Evolutionary conservation across 352 stramenopile species (phyloP).

Genomic region (Pelagophyceae sp.): DNA sequence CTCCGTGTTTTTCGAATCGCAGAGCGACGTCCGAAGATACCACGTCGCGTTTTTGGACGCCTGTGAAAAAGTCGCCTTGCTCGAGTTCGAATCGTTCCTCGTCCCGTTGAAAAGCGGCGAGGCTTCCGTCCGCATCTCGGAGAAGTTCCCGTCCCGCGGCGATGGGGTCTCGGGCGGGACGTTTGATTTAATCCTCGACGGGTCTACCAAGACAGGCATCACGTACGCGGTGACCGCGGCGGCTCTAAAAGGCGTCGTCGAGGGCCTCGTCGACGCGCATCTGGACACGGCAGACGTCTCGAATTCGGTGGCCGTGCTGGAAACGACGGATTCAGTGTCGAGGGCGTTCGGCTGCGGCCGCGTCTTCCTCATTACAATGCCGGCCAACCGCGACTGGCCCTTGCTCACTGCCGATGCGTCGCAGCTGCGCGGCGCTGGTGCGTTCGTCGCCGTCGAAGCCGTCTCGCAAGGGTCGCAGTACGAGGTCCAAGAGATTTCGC

Average conservation of each 20-base stretch:
- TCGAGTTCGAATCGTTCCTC: background rate
- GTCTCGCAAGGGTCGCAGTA: constrained; percentile 5
- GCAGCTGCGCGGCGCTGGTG: background rate
- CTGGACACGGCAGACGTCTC: background rate
- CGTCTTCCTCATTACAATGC: background rate
- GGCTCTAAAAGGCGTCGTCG: background rate
- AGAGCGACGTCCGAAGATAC: background rate
- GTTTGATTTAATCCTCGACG: background rate
- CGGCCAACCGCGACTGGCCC: background rate
- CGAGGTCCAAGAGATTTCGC: background rate
- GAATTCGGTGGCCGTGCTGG: background rate
- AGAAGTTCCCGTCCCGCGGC: background rate
- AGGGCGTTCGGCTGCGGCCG: background rate
- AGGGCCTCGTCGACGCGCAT: background rate
- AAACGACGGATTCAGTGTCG: background rate
- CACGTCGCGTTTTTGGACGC: background rate
- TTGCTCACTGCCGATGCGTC: background rate
- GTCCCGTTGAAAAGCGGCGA: background rate
- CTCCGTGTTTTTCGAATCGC: background rate
- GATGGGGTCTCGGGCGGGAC: background rate
- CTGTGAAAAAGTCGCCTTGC: background rate
- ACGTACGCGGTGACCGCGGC: background rate
- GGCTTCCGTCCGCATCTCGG: background rate
- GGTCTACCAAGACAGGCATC: background rate
- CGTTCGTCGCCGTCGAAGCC: background rate